Evolutionary conservation across 225 moss, liverwort and hornwort genomes (phyloP).

Genomic region (Polytrichum commune): DNA sequence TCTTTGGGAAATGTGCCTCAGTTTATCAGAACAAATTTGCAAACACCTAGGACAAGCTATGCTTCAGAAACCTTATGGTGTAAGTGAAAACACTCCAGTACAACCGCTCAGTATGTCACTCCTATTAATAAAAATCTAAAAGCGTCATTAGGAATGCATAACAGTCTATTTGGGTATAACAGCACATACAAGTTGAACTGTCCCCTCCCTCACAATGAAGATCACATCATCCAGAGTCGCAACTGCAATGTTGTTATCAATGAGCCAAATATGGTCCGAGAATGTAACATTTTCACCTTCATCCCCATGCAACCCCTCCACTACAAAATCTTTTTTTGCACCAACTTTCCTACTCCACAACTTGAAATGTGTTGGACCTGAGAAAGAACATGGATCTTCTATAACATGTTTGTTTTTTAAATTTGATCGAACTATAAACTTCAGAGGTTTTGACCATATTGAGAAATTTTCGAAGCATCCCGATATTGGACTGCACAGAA

Average conservation of each 20-base stretch:
- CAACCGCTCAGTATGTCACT: not conserved
- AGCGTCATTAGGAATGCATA: not conserved
- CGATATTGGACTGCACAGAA: too few relatives aligned
- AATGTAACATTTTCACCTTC: constrained; percentile 40
- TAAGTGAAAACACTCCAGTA: not conserved
- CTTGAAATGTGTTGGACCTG: constrained; percentile 68
- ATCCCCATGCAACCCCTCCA: constrained; percentile 50
- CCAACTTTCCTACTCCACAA: constrained; percentile 58
- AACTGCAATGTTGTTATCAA: constrained; percentile 58
- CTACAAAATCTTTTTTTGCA: constrained; percentile 52
- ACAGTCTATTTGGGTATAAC: not conserved
- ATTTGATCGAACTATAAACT: too few relatives aligned
- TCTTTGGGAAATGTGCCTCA: not conserved
- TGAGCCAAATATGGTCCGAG: constrained; percentile 68
- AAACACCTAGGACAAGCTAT: not conserved
- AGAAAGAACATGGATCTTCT: constrained; percentile 12
- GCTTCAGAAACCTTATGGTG: not conserved
- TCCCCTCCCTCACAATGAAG: constrained; percentile 54
- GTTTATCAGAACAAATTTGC: not conserved
- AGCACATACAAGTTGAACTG: constrained; percentile 51
- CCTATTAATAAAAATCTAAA: not conserved
- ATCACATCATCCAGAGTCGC: constrained; percentile 53
- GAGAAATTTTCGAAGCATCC: too few relatives aligned
- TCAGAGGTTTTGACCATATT: too few relatives aligned
- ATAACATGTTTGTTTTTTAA: not conserved